phyloP scores from a whole-genome alignment of 108 stramenopile species.

The Mayamaea pseudoterrestris region DNA sequence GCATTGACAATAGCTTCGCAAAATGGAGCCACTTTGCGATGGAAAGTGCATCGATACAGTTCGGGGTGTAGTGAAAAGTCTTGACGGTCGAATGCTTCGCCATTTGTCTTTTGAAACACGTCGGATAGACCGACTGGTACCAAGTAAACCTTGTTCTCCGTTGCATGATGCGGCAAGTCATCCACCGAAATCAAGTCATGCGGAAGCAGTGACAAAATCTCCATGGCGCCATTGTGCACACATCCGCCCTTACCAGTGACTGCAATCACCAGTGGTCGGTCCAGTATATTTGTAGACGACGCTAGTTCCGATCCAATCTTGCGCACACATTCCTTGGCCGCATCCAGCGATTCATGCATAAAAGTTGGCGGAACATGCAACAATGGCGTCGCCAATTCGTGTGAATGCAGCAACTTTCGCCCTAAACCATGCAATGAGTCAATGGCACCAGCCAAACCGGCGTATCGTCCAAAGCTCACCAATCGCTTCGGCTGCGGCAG shows the following conservation, averaged over 20 bases:
- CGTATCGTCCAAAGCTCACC: slow-evolving; percentile 84
- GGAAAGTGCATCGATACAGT: slow-evolving; percentile 55
- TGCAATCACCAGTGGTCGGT: slow-evolving; percentile 52
- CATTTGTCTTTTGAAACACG: slow-evolving; percentile 14
- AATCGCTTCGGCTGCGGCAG: slow-evolving; percentile 26
- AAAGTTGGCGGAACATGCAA: slow-evolving; percentile 52
- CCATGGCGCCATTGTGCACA: slow-evolving; percentile 61
- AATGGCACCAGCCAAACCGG: slow-evolving; percentile 79
- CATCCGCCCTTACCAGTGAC: slow-evolving; percentile 55
- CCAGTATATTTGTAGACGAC: slow-evolving; percentile 30
- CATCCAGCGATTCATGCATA: slow-evolving; percentile 50
- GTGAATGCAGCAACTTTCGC: slow-evolving; percentile 44
- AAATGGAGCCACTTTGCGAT: slow-evolving; percentile 43
- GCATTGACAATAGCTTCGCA: slow-evolving; percentile 61
- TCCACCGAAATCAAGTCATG: slow-evolving; percentile 54
- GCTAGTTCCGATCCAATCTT: slow-evolving; percentile 36
- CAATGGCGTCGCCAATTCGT: slow-evolving; percentile 59
- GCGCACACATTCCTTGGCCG: slow-evolving; percentile 29
- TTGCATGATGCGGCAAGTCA: slow-evolving; percentile 28
- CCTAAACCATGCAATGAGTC: slow-evolving; percentile 72
- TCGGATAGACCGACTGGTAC: slow-evolving; percentile 35
- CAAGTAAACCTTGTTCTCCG: slow-evolving; percentile 29
- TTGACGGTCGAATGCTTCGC: slow-evolving; percentile 29
- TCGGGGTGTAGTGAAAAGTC: slow-evolving; percentile 56
- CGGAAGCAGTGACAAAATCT: slow-evolving; percentile 66